Conservation (phyloP, 108 stramenopile genomes). For the Mediolabrus comicus region DNA sequence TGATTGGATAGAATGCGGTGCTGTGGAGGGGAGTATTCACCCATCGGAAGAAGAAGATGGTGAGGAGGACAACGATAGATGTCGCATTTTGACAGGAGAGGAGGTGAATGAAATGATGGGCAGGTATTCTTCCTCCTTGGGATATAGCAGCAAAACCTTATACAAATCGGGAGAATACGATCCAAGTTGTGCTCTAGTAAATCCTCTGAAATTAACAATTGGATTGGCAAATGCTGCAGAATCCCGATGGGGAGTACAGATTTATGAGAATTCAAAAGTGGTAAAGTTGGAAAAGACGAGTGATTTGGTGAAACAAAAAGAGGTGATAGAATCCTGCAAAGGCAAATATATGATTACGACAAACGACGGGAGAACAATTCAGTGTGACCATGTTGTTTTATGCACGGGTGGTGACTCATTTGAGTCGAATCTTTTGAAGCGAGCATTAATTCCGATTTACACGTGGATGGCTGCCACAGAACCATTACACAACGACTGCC, state of each 20-base stretch:
- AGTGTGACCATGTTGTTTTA: slow-evolving; percentile 41
- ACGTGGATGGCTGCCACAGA: slow-evolving; percentile 41
- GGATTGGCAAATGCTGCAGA: slow-evolving; percentile 33
- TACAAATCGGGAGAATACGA: slow-evolving; percentile 39
- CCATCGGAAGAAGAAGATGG: slow-evolving; percentile 1
- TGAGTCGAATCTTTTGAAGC: slow-evolving; percentile 15
- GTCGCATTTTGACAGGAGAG: slow-evolving; percentile 5
- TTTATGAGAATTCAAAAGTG: slow-evolving; percentile 25
- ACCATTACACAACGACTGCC: slow-evolving; percentile 19
- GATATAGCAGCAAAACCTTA: neutral
- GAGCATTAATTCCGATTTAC: slow-evolving; percentile 34
- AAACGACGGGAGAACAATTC: slow-evolving; percentile 9
- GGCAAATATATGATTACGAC: slow-evolving; percentile 29
- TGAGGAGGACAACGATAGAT: slow-evolving; percentile 9
- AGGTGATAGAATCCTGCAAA: neutral
- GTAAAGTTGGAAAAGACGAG: slow-evolving; percentile 8
- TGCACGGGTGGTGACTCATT: slow-evolving; percentile 29
- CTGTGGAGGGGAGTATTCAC: slow-evolving; percentile 31
- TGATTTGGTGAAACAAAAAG: neutral
- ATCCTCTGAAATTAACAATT: slow-evolving; percentile 28
- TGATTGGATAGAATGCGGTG: slow-evolving; percentile 34
- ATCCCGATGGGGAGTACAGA: slow-evolving; percentile 28
- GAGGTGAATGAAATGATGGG: slow-evolving; percentile 36
- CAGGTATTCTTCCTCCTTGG: neutral
- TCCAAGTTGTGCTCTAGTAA: slow-evolving; percentile 27